A percentile compares a stretch with the other conserved stretches of the same genome.
Conservation (phyloP, 306 rosid genomes). For the Glycine tomentella region DNA sequence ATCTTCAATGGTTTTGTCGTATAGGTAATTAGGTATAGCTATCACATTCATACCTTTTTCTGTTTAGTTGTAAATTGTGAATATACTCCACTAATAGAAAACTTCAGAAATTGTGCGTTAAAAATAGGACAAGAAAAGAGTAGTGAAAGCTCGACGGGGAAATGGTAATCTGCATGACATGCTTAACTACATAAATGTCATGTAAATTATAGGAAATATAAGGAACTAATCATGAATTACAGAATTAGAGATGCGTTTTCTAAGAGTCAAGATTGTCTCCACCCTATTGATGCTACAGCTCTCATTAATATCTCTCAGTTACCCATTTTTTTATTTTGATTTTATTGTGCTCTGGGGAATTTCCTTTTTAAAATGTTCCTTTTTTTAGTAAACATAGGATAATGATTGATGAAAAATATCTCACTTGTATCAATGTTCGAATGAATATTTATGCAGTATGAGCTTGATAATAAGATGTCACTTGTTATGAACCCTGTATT, state of each 20-base stretch:
- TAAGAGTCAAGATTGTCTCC: background rate
- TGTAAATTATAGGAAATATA: background rate
- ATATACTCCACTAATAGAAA: conserved; percentile 7
- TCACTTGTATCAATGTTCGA: conserved; percentile 10
- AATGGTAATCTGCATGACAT: background rate
- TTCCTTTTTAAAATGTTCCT: conserved; percentile 10
- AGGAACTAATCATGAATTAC: background rate
- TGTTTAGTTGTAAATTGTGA: background rate
- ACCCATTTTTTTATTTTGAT: background rate
- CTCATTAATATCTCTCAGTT: background rate
- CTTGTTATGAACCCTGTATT: background rate
- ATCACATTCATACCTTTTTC: conserved; percentile 16
- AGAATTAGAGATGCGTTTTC: background rate
- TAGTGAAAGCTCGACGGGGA: background rate
- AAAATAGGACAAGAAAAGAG: too few species aligned
- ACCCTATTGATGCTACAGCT: background rate
- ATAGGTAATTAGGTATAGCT: background rate
- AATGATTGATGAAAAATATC: background rate
- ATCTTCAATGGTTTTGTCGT: conserved; percentile 10
- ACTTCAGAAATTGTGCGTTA: background rate
- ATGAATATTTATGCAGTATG: background rate
- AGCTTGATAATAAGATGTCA: background rate
- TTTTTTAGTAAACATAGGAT: conserved; percentile 12
- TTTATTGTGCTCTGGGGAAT: background rate
- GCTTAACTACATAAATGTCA: background rate